A percentile compares a stretch with the other conserved stretches of the same genome.
These are phyloP conservation scores for Kurtzmaniella natalensis DNA, from an alignment of 1,139 yeast genomes.

Conservation along the genomic window DNA sequence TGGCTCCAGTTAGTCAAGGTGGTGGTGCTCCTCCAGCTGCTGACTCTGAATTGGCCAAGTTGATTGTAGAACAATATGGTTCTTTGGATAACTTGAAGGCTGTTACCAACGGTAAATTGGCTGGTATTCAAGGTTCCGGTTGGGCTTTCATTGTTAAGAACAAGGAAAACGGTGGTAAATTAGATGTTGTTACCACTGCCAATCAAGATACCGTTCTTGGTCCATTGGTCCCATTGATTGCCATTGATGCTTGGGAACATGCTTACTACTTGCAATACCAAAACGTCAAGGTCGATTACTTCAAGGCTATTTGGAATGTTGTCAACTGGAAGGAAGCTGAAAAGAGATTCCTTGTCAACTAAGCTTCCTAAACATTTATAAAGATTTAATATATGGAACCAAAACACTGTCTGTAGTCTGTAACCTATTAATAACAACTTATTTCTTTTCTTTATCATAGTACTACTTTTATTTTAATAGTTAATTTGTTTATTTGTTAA, in stretches of 20 bases:
- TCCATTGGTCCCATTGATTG: conserved; percentile 39
- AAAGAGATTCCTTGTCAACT: conserved; percentile 22
- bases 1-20: conserved; percentile 36
- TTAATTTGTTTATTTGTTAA: too few species aligned
- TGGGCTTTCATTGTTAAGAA: conserved; percentile 47
- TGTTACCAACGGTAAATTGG: conserved; percentile 36
- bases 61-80: conserved; percentile 36
- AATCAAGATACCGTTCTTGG: conserved; percentile 45
- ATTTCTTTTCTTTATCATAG: too few species aligned
- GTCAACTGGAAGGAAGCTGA: conserved; percentile 47
- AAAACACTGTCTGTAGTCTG: too few species aligned
- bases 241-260: conserved; percentile 51
- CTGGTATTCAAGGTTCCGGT: conserved; percentile 46
- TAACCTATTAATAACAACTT: too few species aligned
- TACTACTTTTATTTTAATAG: too few species aligned
- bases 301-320: conserved; percentile 47
- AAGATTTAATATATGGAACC: not conserved
- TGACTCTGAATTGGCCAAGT: conserved; percentile 29
- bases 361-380: too few species aligned
- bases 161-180: conserved; percentile 32
- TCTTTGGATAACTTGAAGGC: conserved; percentile 36
- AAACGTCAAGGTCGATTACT: conserved; percentile 44
- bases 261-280: conserved; percentile 49
- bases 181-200: conserved; percentile 40
- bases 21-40: conserved; percentile 38